A percentile compares a stretch with the other conserved stretches of the same genome.
Conservation (phyloP, 805 yeast species). For the Spathaspora arborariae region DNA sequence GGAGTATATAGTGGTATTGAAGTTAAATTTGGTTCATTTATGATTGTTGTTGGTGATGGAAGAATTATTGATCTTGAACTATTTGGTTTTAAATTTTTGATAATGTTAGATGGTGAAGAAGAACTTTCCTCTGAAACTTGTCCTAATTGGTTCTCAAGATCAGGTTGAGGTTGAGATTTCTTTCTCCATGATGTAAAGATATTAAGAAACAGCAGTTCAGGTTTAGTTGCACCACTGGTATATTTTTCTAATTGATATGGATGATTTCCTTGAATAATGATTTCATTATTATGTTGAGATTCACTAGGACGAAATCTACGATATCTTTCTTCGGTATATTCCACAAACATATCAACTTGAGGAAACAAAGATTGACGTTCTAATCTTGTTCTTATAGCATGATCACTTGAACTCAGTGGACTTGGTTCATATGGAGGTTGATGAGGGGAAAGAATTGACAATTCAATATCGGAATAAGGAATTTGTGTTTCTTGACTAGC, state of each 20-base stretch:
- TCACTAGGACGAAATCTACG: slow-evolving; percentile 29
- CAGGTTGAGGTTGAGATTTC: neutral
- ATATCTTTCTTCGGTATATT: slow-evolving; percentile 28
- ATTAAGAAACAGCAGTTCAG: slow-evolving; percentile 1
- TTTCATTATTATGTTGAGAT: slow-evolving; percentile 29
- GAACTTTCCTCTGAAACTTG: neutral
- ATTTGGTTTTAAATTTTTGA: slow-evolving; percentile 10
- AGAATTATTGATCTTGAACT: slow-evolving; percentile 14
- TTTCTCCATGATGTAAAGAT: slow-evolving; percentile 7
- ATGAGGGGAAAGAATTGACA: slow-evolving; percentile 14
- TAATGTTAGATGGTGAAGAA: neutral
- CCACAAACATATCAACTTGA: slow-evolving; percentile 16
- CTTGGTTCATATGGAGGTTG: slow-evolving; percentile 17
- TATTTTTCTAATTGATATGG: slow-evolving; percentile 23
- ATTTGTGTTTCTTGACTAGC: neutral
- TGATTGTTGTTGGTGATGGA: slow-evolving; percentile 1
- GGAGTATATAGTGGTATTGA: slow-evolving; percentile 16
- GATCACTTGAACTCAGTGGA: neutral
- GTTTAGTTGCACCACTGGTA: neutral
- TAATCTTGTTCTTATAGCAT: neutral
- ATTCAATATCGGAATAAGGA: slow-evolving; percentile 3
- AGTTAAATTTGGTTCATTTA: slow-evolving; percentile 2
- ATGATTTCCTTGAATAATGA: slow-evolving; percentile 20
- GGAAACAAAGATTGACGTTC: slow-evolving; percentile 7
- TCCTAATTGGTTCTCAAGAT: slow-evolving; percentile 1